Base-by-base conservation (phyloP, 2,329 filamentous ascomycete genomes). In the Botryotinia calthae region DNA sequence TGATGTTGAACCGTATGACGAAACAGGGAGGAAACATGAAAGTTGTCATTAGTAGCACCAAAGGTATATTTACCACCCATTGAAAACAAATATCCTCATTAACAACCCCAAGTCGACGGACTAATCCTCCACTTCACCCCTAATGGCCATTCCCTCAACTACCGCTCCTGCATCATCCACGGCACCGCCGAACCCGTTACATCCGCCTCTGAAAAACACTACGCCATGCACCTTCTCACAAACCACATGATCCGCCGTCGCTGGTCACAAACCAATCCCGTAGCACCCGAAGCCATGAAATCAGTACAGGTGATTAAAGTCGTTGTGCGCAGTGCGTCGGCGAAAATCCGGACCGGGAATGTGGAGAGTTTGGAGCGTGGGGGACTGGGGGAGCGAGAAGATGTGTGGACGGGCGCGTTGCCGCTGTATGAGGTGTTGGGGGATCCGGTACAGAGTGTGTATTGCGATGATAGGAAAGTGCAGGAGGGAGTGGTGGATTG, bases 71-170 rank as follows among this genome's bases (percentile, higher is more conserved):
- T 8, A 18, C 0, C 51, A 44, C 2, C 14, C n/a, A 31, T 18
- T 16, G 22, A 61, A 16, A 51, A 48, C 3, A 51, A 31, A 3
- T 5, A 2, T 9, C 22, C 16, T 10, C 9, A 10, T 1, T 58
- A 37, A 28, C 31, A 18, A 28, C 7, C 10, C 4, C 9, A 10
- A 70, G 51, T 95, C 62, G 93, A 96, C 82, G 93, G 93, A 63
- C 84, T 95, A 71, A 89, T 96, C 25, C 88, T 97, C 46, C 87
- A 91, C 31, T 86, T 95, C 22, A 93, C 93, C 1, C 91, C 93
- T n/a, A 91, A 92, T 84, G 88, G 87, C 73, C 92, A 95, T 84
- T 93, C 88, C 83, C 94, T 93, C 84, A 95, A 96, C 84, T 97
- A 95, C 84, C 92, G 93, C 75, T 70, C 65, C 10, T 92, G 91